Evolutionary conservation across 2,329 filamentous ascomycete species (phyloP).

Genomic region (Xylaria sp.): DNA sequence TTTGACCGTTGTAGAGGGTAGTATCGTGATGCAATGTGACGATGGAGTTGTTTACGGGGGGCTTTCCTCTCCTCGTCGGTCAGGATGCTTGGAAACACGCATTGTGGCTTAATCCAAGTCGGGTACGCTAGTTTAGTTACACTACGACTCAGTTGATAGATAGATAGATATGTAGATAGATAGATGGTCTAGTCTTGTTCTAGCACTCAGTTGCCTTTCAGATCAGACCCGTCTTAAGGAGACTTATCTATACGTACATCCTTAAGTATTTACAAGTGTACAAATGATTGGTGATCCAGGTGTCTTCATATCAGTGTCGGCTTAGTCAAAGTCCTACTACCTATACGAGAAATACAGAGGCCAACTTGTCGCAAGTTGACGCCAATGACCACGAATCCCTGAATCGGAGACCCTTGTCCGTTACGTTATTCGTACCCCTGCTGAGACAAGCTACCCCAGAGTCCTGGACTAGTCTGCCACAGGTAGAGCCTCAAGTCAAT

Average conservation of each 20-base stretch:
- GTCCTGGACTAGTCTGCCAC: constrained; percentile 38
- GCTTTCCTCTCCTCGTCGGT: background rate
- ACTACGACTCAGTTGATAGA: no score
- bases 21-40: constrained; percentile 30
- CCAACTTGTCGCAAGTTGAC: constrained; percentile 29
- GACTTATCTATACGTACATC: no score
- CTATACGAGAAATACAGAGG: background rate
- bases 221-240: background rate
- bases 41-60: constrained; percentile 10
- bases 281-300: background rate
- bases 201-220: background rate
- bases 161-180: background rate
- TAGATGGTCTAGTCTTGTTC: background rate
- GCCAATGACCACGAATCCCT: constrained; percentile 23
- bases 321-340: background rate
- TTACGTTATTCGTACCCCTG: constrained; percentile 38
- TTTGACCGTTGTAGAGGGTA: background rate
- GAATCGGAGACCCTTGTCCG: constrained; percentile 36
- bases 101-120: background rate
- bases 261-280: no score
- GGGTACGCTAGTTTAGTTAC: no score
- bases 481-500: constrained; percentile 43
- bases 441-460: constrained; percentile 38
- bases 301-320: background rate
- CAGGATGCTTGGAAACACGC: background rate